A percentile compares a stretch with the other conserved stretches of the same genome.
These are phyloP conservation scores for Sarocladium strictum DNA, from an alignment of 2,329 filamentous ascomycete species.

Conservation along the genomic window DNA sequence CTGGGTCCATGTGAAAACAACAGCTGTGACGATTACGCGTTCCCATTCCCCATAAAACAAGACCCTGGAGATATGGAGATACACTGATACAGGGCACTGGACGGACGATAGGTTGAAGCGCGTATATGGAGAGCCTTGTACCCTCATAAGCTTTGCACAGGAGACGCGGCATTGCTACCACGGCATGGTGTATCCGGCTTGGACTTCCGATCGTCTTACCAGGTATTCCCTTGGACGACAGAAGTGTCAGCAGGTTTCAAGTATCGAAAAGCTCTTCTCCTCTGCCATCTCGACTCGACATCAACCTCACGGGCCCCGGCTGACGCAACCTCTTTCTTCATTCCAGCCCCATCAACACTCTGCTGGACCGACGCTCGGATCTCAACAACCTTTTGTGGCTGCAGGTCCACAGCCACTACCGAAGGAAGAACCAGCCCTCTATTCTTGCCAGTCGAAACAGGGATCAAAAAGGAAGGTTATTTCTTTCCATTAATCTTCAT, in stretches of 20 bases:
- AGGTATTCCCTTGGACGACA: neutral
- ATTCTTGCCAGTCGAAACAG: no score
- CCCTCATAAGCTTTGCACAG: neutral
- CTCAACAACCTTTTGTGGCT: neutral
- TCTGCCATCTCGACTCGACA: neutral
- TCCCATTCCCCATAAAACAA: neutral
- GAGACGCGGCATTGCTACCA: neutral
- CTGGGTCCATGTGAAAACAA: neutral
- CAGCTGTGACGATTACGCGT: neutral
- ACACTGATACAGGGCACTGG: neutral
- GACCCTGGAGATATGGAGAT: neutral
- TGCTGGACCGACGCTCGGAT: slow-evolving; percentile 3
- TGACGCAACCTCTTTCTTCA: neutral
- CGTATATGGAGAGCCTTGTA: no score
- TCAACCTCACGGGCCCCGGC: neutral
- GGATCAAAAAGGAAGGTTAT: no score
- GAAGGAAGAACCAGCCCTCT: neutral
- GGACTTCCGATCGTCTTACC: neutral
- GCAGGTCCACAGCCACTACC: neutral
- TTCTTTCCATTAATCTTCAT: neutral
- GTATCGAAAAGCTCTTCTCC: neutral
- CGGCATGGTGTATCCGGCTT: neutral
- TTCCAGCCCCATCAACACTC: neutral
- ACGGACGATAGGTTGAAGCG: no score
- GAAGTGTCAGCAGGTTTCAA: neutral